phyloP scores from a whole-genome alignment of 73 alveolate species.

The Vitrella brassicaformis region DNA sequence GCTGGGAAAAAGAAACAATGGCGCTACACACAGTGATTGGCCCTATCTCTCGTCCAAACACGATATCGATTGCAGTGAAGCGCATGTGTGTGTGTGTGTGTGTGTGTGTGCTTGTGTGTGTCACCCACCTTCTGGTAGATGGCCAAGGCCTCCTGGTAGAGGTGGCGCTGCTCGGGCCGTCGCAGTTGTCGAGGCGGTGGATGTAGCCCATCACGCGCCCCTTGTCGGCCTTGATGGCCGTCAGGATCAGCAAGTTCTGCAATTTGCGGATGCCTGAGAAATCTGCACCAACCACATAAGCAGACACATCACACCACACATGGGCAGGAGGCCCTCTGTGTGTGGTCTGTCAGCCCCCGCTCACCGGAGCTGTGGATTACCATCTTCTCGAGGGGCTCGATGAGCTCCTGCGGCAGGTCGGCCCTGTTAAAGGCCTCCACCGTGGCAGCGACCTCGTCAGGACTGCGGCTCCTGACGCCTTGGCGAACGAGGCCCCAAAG shows the following conservation, averaged over 20 bases:
- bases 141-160: conserved; percentile 86
- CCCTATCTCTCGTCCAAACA: too few species aligned
- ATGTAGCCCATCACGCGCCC: conserved; percentile 92
- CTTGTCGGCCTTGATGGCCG: conserved; percentile 95
- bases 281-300: too few species aligned
- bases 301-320: too few species aligned
- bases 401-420: conserved; percentile 92
- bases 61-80: too few species aligned
- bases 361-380: conserved; percentile 95
- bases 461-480: conserved; percentile 83
- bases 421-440: conserved; percentile 96
- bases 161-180: conserved; percentile 74
- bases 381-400: conserved; percentile 93
- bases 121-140: conserved; percentile 85
- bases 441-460: conserved; percentile 82
- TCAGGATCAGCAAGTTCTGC: conserved; percentile 86
- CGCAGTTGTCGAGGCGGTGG: conserved; percentile 96
- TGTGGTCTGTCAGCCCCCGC: too few species aligned
- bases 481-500: conserved; percentile 92
- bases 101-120: too few species aligned
- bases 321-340: too few species aligned
- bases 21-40: too few species aligned
- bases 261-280: too few species aligned
- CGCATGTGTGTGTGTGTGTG: too few species aligned
- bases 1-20: too few species aligned